Base-by-base conservation (phyloP, 495 filamentous ascomycete genomes). In the Glarea lozoyensis region DNA sequence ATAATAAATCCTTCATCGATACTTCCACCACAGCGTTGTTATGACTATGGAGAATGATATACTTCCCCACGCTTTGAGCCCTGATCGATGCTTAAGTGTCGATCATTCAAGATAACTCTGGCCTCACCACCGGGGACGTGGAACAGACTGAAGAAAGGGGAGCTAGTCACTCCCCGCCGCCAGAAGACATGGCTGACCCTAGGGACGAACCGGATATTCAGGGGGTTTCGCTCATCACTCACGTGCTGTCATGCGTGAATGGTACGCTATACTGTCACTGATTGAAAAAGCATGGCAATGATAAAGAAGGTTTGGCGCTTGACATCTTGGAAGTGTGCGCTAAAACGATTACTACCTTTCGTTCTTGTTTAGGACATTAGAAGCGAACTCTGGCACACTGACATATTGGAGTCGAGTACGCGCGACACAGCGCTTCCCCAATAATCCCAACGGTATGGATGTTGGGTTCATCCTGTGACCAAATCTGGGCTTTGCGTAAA, bases 371-470 rank as follows among this genome's bases (percentile, higher is more conserved):
- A 12, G 48, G 48, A 22, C 17, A 45, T 42, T 35, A 25, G 31
- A 50, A 50, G 48, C 48, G 48, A 50, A 19, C 9, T 7, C 4
- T n/a, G n/a, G n/a, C n/a, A n/a, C 10, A 37, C 10, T 29, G n/a
- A n/a, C 25, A 35, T 6, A 11, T 9, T 6, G 10, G 6, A 9
- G 7, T 9, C 35, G 15, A 21, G 17, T 37, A 9, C 32, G 35
- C 31, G n/a, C 31, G 17, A 30, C 27, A 18, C 24, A 33, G 21
- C 34, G 32, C 24, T 37, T 24, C 13, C 27, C 39, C 24, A 17
- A 17, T 11, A 42, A 37, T 50, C 30, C 48, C 47, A 45, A 45
- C 33, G 37, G n/a, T 42, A 17, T 42, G 48, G 48, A 42, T 30
- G 16, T 34, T 46, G 37, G 42, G 42, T 46, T 24, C 16, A n/a